Percentiles rank a stretch among this genome's conserved stretches.
Conservation (phyloP, 345 rosid species). For the Populus alba region DNA sequence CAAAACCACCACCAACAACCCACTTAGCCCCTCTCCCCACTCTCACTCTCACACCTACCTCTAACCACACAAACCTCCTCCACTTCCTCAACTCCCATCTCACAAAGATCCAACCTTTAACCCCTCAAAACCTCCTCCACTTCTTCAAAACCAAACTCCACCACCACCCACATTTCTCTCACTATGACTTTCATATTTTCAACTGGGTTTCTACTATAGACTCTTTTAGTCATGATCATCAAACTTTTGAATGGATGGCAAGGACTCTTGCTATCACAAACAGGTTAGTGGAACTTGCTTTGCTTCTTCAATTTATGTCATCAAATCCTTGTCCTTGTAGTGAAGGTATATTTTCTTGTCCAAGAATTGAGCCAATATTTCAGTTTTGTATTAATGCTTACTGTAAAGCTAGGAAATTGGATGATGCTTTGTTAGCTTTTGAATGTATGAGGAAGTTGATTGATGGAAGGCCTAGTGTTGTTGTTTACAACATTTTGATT, state of each 20-base stretch:
- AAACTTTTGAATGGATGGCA: constrained; percentile 75
- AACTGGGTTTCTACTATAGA: constrained; percentile 72
- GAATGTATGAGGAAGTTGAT: constrained; percentile 64
- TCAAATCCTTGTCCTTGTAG: constrained; percentile 79
- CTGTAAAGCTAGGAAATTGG: constrained; percentile 58
- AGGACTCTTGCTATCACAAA: constrained; percentile 61
- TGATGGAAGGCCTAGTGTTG: constrained; percentile 61
- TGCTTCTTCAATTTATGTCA: constrained; percentile 55
- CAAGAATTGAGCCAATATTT: constrained; percentile 59
- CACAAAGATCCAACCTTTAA: constrained; percentile 34
- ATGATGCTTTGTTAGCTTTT: constrained; percentile 52
- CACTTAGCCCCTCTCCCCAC: constrained; percentile 47
- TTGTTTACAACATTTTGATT: constrained; percentile 58
- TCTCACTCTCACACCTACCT: constrained; percentile 58
- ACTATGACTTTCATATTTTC: constrained; percentile 74
- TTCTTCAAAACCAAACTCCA: constrained; percentile 74
- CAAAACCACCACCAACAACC: constrained; percentile 35
- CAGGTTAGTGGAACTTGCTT: constrained; percentile 50
- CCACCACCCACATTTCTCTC: constrained; percentile 68
- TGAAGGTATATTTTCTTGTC: constrained; percentile 86
- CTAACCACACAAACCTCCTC: constrained; percentile 40
- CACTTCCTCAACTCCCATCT: constrained; percentile 59
- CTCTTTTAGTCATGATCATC: constrained; percentile 77
- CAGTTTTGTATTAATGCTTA: constrained; percentile 48
- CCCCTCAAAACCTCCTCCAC: constrained; percentile 49